Percentiles rank a stretch among this genome's conserved stretches.
These are phyloP conservation scores for Begonia fuchsioides DNA, from an alignment of 306 rosid species.

Conservation along the genomic window DNA sequence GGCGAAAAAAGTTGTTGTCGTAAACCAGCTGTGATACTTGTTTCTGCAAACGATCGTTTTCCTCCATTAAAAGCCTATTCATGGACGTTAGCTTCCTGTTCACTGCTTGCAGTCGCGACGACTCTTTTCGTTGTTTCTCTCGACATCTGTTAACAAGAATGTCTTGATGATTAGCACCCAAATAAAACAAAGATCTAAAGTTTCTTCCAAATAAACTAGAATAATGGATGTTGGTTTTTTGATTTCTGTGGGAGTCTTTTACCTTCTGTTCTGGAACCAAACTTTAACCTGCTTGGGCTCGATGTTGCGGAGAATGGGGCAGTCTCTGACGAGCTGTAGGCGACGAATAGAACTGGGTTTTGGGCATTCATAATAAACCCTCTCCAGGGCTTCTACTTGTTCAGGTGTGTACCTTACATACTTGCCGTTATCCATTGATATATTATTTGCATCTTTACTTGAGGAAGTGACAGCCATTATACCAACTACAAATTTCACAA, in stretches of 20 bases:
- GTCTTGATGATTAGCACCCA: too few relatives aligned
- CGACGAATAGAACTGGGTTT: slow-evolving; percentile 95
- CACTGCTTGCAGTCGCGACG: slow-evolving; percentile 84
- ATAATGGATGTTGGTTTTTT: too few relatives aligned
- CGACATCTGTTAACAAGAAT: slow-evolving; percentile 43
- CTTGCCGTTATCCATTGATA: slow-evolving; percentile 85
- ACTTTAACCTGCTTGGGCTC: slow-evolving; percentile 98
- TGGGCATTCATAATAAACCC: slow-evolving; percentile 93
- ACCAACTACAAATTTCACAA: slow-evolving; percentile 11
- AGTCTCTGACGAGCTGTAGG: slow-evolving; percentile 87
- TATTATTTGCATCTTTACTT: slow-evolving; percentile 53
- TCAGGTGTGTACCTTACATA: slow-evolving; percentile 94
- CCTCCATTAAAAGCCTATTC: slow-evolving; percentile 94
- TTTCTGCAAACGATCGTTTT: slow-evolving; percentile 92
- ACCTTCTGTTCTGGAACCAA: slow-evolving; percentile 98
- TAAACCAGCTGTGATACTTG: slow-evolving; percentile 92
- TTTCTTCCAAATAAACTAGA: too few relatives aligned
- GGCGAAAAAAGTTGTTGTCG: slow-evolving; percentile 87
- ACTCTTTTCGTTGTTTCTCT: slow-evolving; percentile 95
- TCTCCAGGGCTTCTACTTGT: slow-evolving; percentile 89
- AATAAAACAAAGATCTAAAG: too few relatives aligned
- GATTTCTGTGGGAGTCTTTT: not conserved
- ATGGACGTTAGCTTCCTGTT: slow-evolving; percentile 91
- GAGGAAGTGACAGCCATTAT: slow-evolving; percentile 71
- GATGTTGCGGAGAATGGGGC: slow-evolving; percentile 89